Percentiles rank a stretch among this genome's conserved stretches.
Evolutionary conservation across 2,329 filamentous ascomycete species (phyloP).

Genomic region (Hymenoscyphus fructigenus): DNA sequence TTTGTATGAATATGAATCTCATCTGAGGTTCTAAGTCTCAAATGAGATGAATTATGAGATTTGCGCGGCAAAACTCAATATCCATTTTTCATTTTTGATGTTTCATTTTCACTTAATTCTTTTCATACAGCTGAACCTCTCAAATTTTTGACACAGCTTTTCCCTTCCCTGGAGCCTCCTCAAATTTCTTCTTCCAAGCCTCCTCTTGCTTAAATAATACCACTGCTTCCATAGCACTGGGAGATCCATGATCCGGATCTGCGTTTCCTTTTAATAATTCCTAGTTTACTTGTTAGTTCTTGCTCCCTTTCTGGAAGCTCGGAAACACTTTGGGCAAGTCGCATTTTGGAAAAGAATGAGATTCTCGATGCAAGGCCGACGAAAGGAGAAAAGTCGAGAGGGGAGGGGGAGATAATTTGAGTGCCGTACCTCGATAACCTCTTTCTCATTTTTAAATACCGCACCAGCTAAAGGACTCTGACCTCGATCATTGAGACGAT

Average conservation of each 20-base stretch:
- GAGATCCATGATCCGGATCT: conserved; percentile 52
- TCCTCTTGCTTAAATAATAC: conserved; percentile 53
- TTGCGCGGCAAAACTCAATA: too few relatives aligned
- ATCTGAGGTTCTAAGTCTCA: too few relatives aligned
- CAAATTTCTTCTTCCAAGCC: conserved; percentile 50
- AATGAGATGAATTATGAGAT: too few relatives aligned
- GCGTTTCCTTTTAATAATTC: conserved; percentile 52
- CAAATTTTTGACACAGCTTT: conserved; percentile 35
- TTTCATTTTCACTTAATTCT: not conserved
- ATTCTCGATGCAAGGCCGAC: not conserved
- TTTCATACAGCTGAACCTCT: not conserved
- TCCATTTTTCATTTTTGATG: too few relatives aligned
- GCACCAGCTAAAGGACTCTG: conserved; percentile 71
- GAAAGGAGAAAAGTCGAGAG: not conserved
- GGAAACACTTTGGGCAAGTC: not conserved
- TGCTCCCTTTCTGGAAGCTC: not conserved
- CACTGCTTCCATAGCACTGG: conserved; percentile 50
- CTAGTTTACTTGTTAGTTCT: conserved; percentile 15
- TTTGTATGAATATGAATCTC: too few relatives aligned
- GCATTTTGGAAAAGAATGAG: too few relatives aligned
- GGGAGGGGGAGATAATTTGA: not conserved
- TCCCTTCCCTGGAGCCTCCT: conserved; percentile 48
- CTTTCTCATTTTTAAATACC: conserved; percentile 69
- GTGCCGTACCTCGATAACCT: conserved; percentile 55
- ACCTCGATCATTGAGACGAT: conserved; percentile 64